Base-by-base conservation (phyloP, 352 stramenopile genomes). In the Globisporangium cystogenes region DNA sequence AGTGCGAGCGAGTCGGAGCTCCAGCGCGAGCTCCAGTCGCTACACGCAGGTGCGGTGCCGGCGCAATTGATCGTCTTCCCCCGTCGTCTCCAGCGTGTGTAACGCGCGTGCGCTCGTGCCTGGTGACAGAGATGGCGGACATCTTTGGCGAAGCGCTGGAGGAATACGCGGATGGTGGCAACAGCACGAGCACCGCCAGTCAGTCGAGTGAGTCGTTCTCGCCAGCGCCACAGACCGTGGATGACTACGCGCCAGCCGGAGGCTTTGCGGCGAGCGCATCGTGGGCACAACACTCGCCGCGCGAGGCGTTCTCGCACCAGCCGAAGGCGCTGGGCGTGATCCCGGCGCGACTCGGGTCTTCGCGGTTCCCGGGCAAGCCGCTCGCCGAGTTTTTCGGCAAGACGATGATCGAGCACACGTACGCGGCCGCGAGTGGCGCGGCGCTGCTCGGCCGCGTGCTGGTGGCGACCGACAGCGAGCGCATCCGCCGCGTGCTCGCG, bases 381-480 rank as follows among this genome's bases (percentile, higher is more conserved):
- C 64, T 95, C 21, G 78, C 64, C 45, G 60, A 89, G 62, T 78
- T 95, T 67, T 86, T 85, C 50, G 82, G 82, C 8, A 83, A 76
- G 59, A 72, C 82, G 0, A 92, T 93, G 82, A 87, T 93, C 55
- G 75, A 91, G 61, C 85, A 92, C 60, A 95, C 82, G 36, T 90
- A 83, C 53, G 68, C 68, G 37, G 82, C 84, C 24, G 79, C 77
- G 3, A 41, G 52, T 15, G 64, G 66, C 7, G 73, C 78, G 4
- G 68, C 54, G 43, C 41, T 84, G 51, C 74, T 93, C 18, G 60
- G 59, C 31, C 84, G 89, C 61, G 76, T 95, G n/a, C 60, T 92
- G 26, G 82, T 95, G 29, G 76, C 76, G 24, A 95, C 78, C 48
- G 85, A 95, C 63, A 90, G 80, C 52, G 59, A 70, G 40, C 68